Evolutionary conservation across 169 alveolate genomes (phyloP), one percentile per base, ranked within the genome.

Genomic region (Eimeria tenella): DNA sequence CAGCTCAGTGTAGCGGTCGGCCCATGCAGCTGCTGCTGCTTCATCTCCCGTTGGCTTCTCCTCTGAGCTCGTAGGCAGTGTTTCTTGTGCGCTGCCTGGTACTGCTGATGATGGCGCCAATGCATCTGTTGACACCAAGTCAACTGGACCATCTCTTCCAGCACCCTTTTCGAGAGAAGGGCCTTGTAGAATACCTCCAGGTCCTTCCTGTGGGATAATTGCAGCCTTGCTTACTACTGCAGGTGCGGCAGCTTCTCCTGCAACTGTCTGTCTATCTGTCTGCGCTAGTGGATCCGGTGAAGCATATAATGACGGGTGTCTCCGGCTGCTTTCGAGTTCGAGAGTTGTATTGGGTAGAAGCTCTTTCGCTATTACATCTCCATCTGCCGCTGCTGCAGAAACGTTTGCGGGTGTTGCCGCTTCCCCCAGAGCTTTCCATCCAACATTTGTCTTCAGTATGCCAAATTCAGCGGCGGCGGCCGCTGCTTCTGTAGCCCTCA

Each of bases 51-150:
- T 17, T 31, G 5, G 1, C 42, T 25, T 15, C 75, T 82, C 17
- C 77, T 60, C 79, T 68, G 79, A 13, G 11, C 42, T 23, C n/a
- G 73, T 19, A 10, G 60, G 63, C 56, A 11, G 21, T 53, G 71
- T 70, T 79, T 13, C 73, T 52, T 6, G 73, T 55, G 73, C 89
- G 73, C 73, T 79, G 71, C 73, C 19, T 68, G 25, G n/a, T 82
- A 55, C 90, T 15, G 74, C 89, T 81, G 77, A 73, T 10, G 62
- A 63, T 82, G 90, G 60, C 56, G 90, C 90, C n/a, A 23, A 17
- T 68, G 13, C 79, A 10, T 68, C 79, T n/a, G 11, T 23, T 68
- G 79, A 10, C 31, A 23, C 79, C 79, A 23, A 68, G 50, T 13
- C 13, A 68, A 5, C 42, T 1, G 4, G 42, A n/a, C 79, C 79